Base-by-base conservation (phyloP, 139 green algal species). In the Closterium sp. region DNA sequence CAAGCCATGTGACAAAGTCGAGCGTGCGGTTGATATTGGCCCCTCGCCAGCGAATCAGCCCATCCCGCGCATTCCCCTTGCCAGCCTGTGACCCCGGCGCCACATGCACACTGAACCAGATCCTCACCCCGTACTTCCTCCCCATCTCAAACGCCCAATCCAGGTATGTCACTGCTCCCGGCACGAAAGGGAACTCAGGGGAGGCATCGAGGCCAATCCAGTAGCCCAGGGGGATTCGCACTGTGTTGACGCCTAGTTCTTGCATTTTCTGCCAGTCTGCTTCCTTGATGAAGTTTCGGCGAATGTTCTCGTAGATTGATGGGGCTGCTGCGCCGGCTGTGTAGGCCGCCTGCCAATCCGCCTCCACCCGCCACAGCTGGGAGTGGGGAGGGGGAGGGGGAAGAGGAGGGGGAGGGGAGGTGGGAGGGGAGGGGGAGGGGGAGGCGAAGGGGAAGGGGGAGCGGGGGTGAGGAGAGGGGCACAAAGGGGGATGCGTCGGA, bases 71-170 rank as follows among this genome's bases (percentile, higher is more conserved):
- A 62, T 45, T 29, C 27, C 32, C 87, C 31, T 31, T 29, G 24
- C 87, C 87, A 0, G 30, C 32, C 87, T 90, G 87, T 0, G 87
- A 90, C 17, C 87, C 87, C 1, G 32, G 32, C 32, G 87, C 87
- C 32, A 31, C 87, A 28, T 90, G 87, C 10, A 90, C 32, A 1
- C 31, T 73, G 87, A 90, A 62, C 87, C 87, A 90, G 13, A 90
- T 90, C 11, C 87, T 21, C 31, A 90, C 32, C 0, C 30, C 87
- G 1, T 90, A 90, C 32, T n/a, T 90, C 87, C n/a, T 29, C 31
- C 87, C 87, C 87, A 90, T 90, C 1, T n/a, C 28, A 42, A 92
- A 90, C 28, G 90, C 90, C 28, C 29, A 50, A 2, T 92, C 90
- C 9, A 92, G 29, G 73, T 92, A 92, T 11, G 42, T 85, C 6